These are phyloP conservation scores for Eucalyptus brandiana DNA, from an alignment of 345 rosid genomes.

Conservation along the genomic window DNA sequence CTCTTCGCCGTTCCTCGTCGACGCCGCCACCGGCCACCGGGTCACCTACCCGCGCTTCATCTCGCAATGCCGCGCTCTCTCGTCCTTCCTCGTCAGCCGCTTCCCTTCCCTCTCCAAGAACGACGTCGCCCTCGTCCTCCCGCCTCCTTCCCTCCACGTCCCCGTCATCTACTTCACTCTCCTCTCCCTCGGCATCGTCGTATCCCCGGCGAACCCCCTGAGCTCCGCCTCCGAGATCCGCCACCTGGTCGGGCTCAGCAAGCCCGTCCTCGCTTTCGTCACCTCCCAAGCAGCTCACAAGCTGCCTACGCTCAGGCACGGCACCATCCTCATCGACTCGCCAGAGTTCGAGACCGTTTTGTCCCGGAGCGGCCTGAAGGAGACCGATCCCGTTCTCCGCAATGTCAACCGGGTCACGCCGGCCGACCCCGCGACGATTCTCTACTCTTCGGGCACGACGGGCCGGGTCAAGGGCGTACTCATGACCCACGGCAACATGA, in stretches of 20 bases:
- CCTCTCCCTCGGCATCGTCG: conserved; percentile 20
- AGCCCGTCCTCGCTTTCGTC: conserved; percentile 6
- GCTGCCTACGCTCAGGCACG: conserved; percentile 4
- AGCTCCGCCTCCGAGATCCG: conserved; percentile 7
- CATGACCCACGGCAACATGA: too few species aligned
- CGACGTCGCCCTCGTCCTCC: conserved; percentile 15
- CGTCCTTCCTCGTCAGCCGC: neutral
- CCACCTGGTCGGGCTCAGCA: conserved; percentile 14
- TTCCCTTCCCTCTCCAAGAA: conserved; percentile 1
- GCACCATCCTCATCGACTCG: conserved; percentile 4
- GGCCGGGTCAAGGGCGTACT: conserved; percentile 22
- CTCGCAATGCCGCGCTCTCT: neutral
- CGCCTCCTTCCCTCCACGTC: conserved; percentile 8
- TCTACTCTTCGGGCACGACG: conserved; percentile 33
- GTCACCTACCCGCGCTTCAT: neutral
- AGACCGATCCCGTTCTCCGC: neutral
- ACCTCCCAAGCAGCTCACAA: neutral
- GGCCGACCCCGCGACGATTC: conserved; percentile 16
- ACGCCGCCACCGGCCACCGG: neutral
- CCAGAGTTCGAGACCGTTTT: conserved; percentile 3
- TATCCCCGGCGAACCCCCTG: conserved; percentile 13
- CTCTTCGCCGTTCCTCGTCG: neutral
- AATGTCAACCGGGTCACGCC: conserved; percentile 2
- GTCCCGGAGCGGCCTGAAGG: neutral
- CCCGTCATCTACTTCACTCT: conserved; percentile 19